Evolutionary conservation across 345 rosid species (phyloP), one percentile per base, ranked within the genome.

Genomic region (Carallia brachiata): DNA sequence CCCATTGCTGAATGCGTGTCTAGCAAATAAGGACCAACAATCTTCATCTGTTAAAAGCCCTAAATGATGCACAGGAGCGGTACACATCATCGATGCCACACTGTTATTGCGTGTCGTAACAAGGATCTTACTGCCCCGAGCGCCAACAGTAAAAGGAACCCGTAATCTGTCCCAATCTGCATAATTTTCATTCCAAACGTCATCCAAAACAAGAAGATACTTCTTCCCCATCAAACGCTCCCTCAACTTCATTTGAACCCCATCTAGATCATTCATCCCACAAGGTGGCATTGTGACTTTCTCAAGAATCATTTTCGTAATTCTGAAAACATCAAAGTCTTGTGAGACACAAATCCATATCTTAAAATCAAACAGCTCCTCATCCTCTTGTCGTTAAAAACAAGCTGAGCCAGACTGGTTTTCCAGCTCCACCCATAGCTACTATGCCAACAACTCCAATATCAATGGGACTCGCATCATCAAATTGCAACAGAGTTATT

Each of bases 1-100:
- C 40, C 74, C 63, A 39, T 58, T 53, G 18, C 32, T 40, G 3
- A 80, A 83, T 7, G 84, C 80, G 12, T 54, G 75, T 47, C 52
- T 70, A 16, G 44, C 6, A 19, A 72, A 77, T 63, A 79, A 59
- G 18, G 66, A 52, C 39, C 74, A 8, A 27, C 71, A 66, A 23
- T 77, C 48, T 47, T 83, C 44, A 17, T 62, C 2, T 2, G 31
- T 18, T 19, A 66, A 50, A 56, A 71, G 79, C 23, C 31, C n/a
- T 55, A 72, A 55, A 19, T 62, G 1, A n/a, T 55, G 62, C 2
- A 52, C 15, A 16, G 37, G 2, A 0, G 63, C 2, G 10, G 52
- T 30, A 27, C 77, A 28, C 7, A 75, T 7, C 3, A 75, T 60
- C 28, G 62, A 18, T 6, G 73, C 70, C 15, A 73, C 74, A 30